phyloP scores from a whole-genome alignment of 768 basidiomycete species.

The Tylopilus sp. region DNA sequence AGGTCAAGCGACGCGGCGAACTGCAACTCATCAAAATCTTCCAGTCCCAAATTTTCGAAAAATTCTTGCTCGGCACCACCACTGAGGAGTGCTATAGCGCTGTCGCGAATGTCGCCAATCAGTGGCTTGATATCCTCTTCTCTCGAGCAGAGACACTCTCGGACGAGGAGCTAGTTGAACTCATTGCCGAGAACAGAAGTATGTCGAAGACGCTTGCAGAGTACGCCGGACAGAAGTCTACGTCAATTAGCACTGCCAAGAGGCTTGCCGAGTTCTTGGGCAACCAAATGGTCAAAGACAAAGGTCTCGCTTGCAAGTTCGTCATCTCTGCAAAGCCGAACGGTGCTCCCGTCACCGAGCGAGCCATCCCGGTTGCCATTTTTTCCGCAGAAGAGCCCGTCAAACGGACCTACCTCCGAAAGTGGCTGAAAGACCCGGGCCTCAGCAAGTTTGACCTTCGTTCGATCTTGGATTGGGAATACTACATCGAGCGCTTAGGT shows the following conservation, averaged over 20 bases:
- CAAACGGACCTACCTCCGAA: conserved; percentile 86
- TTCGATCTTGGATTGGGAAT: conserved; percentile 95
- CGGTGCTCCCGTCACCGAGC: conserved; percentile 94
- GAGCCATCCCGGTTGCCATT: conserved; percentile 95
- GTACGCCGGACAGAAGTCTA: conserved; percentile 95
- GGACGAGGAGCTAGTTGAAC: conserved; percentile 93
- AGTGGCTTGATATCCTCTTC: conserved; percentile 96
- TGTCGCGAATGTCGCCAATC: conserved; percentile 90
- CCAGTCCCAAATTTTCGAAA: conserved; percentile 98
- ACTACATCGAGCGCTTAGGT: conserved; percentile 96
- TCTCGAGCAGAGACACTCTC: conserved; percentile 77
- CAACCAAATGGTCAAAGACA: conserved; percentile 99
- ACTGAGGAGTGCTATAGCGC: conserved; percentile 94
- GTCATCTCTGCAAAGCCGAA: conserved; percentile 93
- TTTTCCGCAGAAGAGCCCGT: conserved; percentile 93
- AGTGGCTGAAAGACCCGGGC: conserved; percentile 94
- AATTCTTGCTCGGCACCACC: conserved; percentile 89
- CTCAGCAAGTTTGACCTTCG: conserved; percentile 87
- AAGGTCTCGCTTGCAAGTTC: conserved; percentile 97
- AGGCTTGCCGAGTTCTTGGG: conserved; percentile 96
- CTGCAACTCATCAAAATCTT: conserved; percentile 99
- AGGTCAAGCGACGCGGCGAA: conserved; percentile 96
- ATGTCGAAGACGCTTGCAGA: conserved; percentile 97
- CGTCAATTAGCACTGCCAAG: conserved; percentile 94
- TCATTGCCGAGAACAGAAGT: conserved; percentile 97